phyloP scores from a whole-genome alignment of 108 stramenopile genomes.

The Fragilariopsis cylindrus region DNA sequence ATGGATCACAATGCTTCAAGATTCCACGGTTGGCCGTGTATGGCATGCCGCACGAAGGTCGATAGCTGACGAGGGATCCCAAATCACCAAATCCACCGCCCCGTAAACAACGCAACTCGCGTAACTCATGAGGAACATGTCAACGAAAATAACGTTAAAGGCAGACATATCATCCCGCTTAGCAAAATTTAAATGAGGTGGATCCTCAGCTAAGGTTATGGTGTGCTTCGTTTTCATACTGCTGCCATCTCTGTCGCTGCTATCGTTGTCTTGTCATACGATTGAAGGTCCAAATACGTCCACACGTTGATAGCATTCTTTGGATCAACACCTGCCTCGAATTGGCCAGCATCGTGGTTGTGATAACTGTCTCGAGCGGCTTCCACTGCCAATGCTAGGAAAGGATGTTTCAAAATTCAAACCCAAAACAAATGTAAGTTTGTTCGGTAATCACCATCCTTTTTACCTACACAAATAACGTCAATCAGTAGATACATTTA shows the following conservation, averaged over 20 bases:
- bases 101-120: conserved; percentile 41
- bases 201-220: conserved; percentile 13
- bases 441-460: too few species aligned
- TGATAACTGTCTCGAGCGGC: conserved; percentile 16
- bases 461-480: too few species aligned
- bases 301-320: neutral
- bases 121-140: conserved; percentile 47
- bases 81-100: conserved; percentile 43
- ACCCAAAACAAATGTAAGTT: too few species aligned
- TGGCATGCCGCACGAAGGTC: conserved; percentile 28
- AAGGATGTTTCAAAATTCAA: too few species aligned
- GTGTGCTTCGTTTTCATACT: neutral
- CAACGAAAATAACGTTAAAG: conserved; percentile 49
- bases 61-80: conserved; percentile 37
- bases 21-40: neutral
- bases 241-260: neutral
- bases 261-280: neutral
- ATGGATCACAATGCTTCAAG: conserved; percentile 1
- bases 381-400: neutral
- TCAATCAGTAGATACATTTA: too few species aligned
- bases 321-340: neutral
- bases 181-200: conserved; percentile 42
- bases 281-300: neutral
- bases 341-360: neutral
- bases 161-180: conserved; percentile 24